These are phyloP conservation scores for Phytophthora melonis DNA, from an alignment of 352 stramenopile genomes.

Conservation along the genomic window DNA sequence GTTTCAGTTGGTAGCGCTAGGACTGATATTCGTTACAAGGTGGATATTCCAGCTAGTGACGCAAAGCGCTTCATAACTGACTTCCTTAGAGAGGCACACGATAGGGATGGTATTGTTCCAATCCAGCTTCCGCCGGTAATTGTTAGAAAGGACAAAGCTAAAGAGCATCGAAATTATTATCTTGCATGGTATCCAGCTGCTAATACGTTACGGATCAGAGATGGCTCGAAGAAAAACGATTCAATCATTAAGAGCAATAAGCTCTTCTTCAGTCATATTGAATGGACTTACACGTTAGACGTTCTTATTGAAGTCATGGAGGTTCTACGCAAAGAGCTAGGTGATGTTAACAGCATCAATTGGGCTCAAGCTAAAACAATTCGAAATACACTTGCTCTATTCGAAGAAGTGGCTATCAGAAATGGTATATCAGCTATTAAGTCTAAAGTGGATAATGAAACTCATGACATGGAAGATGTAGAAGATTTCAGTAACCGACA, in stretches of 20 bases:
- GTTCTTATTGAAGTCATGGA: neutral
- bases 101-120: neutral
- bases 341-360: too few relatives aligned
- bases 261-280: neutral
- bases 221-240: too few relatives aligned
- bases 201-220: neutral
- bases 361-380: too few relatives aligned
- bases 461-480: too few relatives aligned
- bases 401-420: neutral
- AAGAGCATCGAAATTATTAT: neutral
- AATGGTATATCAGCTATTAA: neutral
- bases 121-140: neutral
- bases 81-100: neutral
- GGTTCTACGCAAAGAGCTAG: neutral
- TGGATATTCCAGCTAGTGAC: neutral
- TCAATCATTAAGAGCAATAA: neutral
- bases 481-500: too few relatives aligned
- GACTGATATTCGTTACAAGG: too few relatives aligned
- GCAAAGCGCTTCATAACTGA: neutral
- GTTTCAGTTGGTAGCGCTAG: too few relatives aligned
- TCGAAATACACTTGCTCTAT: neutral
- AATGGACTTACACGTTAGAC: neutral
- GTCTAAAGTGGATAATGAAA: too few relatives aligned
- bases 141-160: neutral
- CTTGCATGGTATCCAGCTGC: neutral